Conservation (phyloP, 352 stramenopile species). For the Pythium aphanidermatum region DNA sequence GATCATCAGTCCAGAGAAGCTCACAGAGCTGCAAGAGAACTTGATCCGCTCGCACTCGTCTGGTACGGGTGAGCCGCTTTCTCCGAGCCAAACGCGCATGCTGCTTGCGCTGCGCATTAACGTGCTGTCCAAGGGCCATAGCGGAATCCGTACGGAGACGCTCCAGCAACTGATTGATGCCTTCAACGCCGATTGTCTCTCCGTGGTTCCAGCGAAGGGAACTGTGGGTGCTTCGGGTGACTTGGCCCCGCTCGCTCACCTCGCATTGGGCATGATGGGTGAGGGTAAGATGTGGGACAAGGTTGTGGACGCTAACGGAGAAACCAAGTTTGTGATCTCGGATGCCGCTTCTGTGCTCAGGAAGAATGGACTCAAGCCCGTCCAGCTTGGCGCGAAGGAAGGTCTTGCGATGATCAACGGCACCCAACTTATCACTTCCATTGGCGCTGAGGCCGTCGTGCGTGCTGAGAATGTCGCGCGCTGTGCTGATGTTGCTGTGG, state of each 20-base stretch:
- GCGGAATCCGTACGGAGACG: conserved; percentile 71
- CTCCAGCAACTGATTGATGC: conserved; percentile 72
- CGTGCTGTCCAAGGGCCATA: conserved; percentile 85
- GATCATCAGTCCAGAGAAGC: conserved; percentile 79
- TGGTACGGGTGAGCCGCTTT: conserved; percentile 72
- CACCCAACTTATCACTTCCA: conserved; percentile 86
- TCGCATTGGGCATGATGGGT: conserved; percentile 88
- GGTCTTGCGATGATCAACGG: conserved; percentile 90
- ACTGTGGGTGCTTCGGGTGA: conserved; percentile 87
- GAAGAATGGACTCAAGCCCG: conserved; percentile 60
- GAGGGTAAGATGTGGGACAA: conserved; percentile 86
- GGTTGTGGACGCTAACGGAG: conserved; percentile 28
- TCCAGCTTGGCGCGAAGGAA: conserved; percentile 84
- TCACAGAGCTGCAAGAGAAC: conserved; percentile 83
- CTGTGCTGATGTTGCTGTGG: conserved; percentile 74
- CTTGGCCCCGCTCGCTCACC: conserved; percentile 77
- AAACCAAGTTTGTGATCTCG: conserved; percentile 37
- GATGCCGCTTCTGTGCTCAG: conserved; percentile 63
- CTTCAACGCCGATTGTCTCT: conserved; percentile 86
- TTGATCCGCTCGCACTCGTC: conserved; percentile 77
- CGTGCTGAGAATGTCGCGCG: conserved; percentile 69
- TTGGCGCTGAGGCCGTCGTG: conserved; percentile 75
- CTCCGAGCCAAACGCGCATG: conserved; percentile 74
- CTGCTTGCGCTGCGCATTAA: conserved; percentile 87
- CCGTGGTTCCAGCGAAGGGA: conserved; percentile 76